phyloP scores from a whole-genome alignment of 1,284 basidiomycete species.

The Trametes sp. region DNA sequence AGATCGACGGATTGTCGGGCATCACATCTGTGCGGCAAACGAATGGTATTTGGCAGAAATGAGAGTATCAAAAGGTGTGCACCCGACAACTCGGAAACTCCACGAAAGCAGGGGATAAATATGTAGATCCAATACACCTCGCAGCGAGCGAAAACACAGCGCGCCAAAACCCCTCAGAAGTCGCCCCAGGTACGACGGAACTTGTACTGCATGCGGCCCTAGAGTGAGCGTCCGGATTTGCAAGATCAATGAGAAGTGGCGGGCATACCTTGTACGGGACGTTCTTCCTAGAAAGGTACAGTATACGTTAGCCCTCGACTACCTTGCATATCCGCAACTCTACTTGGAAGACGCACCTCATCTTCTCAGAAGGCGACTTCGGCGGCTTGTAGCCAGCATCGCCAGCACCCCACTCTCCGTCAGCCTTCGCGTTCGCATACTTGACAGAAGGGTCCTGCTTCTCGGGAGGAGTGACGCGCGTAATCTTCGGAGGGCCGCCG shows the following conservation, averaged over 20 bases:
- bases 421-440: slow-evolving; percentile 62
- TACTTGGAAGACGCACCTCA: slow-evolving; percentile 67
- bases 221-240: slow-evolving; percentile 50
- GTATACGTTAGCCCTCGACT: slow-evolving; percentile 4
- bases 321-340: slow-evolving; percentile 1
- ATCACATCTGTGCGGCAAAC: not conserved
- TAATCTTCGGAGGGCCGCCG: slow-evolving; percentile 52
- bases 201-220: slow-evolving; percentile 82
- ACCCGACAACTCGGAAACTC: slow-evolving; percentile 3
- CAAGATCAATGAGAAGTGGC: slow-evolving; percentile 9
- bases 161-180: slow-evolving; percentile 56
- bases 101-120: slow-evolving; percentile 26
- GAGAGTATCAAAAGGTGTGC: not conserved
- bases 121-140: slow-evolving; percentile 13
- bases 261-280: slow-evolving; percentile 82
- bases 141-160: not conserved
- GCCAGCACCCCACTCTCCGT: slow-evolving; percentile 77
- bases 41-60: slow-evolving; percentile 1
- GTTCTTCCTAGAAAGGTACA: slow-evolving; percentile 62
- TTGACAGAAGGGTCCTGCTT: slow-evolving; percentile 70
- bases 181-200: slow-evolving; percentile 87
- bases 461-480: slow-evolving; percentile 64
- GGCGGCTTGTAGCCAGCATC: slow-evolving; percentile 80
- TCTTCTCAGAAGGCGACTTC: slow-evolving; percentile 68
- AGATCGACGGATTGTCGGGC: not conserved